A percentile compares a stretch with the other conserved stretches of the same genome.
phyloP scores from a whole-genome alignment of 768 basidiomycete genomes.

The Aureoboletus auriporus region DNA sequence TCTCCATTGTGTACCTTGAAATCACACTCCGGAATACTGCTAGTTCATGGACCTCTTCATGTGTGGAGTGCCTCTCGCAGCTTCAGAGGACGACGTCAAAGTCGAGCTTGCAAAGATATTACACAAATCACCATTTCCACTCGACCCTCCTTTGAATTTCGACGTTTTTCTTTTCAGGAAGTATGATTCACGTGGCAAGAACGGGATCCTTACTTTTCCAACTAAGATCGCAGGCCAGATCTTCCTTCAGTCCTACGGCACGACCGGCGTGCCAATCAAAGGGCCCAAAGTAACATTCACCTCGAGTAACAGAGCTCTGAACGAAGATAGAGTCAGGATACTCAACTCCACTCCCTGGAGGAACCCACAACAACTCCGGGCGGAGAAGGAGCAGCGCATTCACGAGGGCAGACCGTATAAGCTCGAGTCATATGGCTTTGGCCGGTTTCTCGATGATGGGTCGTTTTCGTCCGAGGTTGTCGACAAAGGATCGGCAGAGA shows the following conservation, averaged over 20 bases:
- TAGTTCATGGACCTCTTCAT: slow-evolving; percentile 34
- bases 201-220: slow-evolving; percentile 32
- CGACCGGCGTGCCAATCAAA: slow-evolving; percentile 24
- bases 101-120: slow-evolving; percentile 30
- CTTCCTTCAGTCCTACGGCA: slow-evolving; percentile 28
- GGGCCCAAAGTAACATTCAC: slow-evolving; percentile 19
- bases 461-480: slow-evolving; percentile 32
- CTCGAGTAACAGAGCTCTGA: slow-evolving; percentile 18
- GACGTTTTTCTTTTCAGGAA: slow-evolving; percentile 29
- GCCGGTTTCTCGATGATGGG: slow-evolving; percentile 33
- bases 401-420: slow-evolving; percentile 17
- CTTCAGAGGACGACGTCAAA: slow-evolving; percentile 28
- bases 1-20: too few species aligned
- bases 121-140: slow-evolving; percentile 32
- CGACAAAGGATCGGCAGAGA: slow-evolving; percentile 23
- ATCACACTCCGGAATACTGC: background rate
- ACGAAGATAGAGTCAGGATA: slow-evolving; percentile 19
- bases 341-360: slow-evolving; percentile 27
- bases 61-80: slow-evolving; percentile 26
- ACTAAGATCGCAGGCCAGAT: slow-evolving; percentile 8
- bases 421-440: slow-evolving; percentile 30
- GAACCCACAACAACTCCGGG: slow-evolving; percentile 25
- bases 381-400: slow-evolving; percentile 23
- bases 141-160: slow-evolving; percentile 28
- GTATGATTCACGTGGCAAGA: slow-evolving; percentile 15